phyloP scores from a whole-genome alignment of 2,329 filamentous ascomycete species.

The Fusarium beomiforme region DNA sequence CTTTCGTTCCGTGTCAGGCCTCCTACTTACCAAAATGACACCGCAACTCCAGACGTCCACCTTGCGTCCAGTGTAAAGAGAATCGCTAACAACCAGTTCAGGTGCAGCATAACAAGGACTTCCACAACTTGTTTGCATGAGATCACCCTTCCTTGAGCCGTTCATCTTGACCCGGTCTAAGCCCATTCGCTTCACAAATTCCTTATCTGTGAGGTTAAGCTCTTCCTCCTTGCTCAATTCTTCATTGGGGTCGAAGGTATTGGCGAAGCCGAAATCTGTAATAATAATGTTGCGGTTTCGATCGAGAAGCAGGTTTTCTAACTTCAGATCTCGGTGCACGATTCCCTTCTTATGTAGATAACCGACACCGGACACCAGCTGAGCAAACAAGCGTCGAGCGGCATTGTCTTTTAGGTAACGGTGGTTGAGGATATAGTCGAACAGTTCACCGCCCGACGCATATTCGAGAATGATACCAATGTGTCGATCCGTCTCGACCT shows the following conservation, averaged over 20 bases:
- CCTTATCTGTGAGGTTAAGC: slow-evolving; percentile 84
- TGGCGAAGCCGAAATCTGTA: slow-evolving; percentile 98
- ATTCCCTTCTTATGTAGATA: slow-evolving; percentile 99
- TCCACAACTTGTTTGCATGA: slow-evolving; percentile 99
- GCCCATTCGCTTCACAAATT: slow-evolving; percentile 87
- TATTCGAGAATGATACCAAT: slow-evolving; percentile 99
- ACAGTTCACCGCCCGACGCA: slow-evolving; percentile 95
- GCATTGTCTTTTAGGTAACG: slow-evolving; percentile 95
- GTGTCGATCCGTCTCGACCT: slow-evolving; percentile 96
- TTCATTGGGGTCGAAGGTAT: slow-evolving; percentile 91
- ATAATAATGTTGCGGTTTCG: slow-evolving; percentile 99
- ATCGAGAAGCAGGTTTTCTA: slow-evolving; percentile 94
- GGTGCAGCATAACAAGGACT: slow-evolving; percentile 98
- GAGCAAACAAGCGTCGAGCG: slow-evolving; percentile 90
- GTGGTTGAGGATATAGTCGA: slow-evolving; percentile 98
- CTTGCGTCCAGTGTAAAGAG: slow-evolving; percentile 94
- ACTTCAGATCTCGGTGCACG: slow-evolving; percentile 94
- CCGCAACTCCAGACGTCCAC: slow-evolving; percentile 99
- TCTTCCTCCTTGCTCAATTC: slow-evolving; percentile 92
- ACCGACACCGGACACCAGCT: slow-evolving; percentile 94
- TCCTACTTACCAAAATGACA: slow-evolving; percentile 85
- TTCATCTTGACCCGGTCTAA: slow-evolving; percentile 81
- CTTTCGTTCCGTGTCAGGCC: background rate
- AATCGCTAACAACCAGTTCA: slow-evolving; percentile 96
- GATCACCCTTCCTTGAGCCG: slow-evolving; percentile 84